phyloP scores from a whole-genome alignment of 1,139 yeast genomes.

The Debaryomyces nepalensis region DNA sequence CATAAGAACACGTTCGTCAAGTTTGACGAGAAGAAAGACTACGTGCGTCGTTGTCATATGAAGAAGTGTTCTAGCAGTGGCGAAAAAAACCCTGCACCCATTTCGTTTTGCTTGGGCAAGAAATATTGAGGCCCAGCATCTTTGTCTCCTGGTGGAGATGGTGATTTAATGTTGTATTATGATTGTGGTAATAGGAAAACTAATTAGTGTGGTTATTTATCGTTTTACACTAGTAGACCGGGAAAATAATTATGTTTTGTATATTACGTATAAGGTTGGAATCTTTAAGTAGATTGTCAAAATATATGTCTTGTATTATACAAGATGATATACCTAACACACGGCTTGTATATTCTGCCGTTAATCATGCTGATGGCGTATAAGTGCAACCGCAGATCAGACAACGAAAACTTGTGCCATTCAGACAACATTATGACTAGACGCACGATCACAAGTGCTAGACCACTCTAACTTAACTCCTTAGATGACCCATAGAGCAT shows the following conservation, averaged over 20 bases:
- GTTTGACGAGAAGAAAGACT: slow-evolving; percentile 52
- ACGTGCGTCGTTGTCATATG: slow-evolving; percentile 43
- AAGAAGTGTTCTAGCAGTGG: slow-evolving; percentile 23
- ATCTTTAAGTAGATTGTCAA: slow-evolving; percentile 8
- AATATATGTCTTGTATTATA: slow-evolving; percentile 10
- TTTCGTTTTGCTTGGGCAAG: slow-evolving; percentile 47
- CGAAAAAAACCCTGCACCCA: slow-evolving; percentile 35
- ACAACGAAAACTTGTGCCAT: background rate
- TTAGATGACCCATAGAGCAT: too few relatives aligned
- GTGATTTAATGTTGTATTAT: slow-evolving; percentile 5
- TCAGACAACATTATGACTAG: too few relatives aligned
- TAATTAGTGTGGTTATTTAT: slow-evolving; percentile 7
- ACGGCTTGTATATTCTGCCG: background rate
- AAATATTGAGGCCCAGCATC: slow-evolving; percentile 17
- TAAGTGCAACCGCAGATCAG: background rate
- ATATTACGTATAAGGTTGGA: slow-evolving; percentile 9
- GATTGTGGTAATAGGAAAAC: slow-evolving; percentile 8
- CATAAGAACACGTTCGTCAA: slow-evolving; percentile 25
- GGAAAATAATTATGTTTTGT: slow-evolving; percentile 10
- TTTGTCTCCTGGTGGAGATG: slow-evolving; percentile 12
- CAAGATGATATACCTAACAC: background rate
- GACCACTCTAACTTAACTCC: too few relatives aligned
- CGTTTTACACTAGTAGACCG: slow-evolving; percentile 3
- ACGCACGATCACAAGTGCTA: too few relatives aligned
- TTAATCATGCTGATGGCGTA: background rate